Percentiles rank a stretch among this genome's conserved stretches.
phyloP scores from a whole-genome alignment of 1,284 basidiomycete genomes.

The Trametes polyzona region DNA sequence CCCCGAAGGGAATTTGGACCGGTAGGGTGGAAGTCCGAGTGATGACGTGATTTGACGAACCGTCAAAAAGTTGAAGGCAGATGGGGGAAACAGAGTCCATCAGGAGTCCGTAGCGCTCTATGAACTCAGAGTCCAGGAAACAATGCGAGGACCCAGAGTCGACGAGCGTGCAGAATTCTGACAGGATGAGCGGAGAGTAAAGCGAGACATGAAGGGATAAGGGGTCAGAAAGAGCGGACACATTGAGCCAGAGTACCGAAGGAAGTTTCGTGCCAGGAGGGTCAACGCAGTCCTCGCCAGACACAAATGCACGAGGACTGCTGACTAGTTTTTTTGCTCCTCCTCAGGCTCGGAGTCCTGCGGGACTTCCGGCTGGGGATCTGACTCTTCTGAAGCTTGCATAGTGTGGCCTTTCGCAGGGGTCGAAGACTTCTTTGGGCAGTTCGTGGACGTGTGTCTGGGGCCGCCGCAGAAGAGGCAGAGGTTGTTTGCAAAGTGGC shows the following conservation, averaged over 20 bases:
- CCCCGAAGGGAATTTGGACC: constrained; percentile 2
- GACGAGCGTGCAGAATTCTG: background rate
- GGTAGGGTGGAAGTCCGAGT: background rate
- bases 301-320: constrained; percentile 1
- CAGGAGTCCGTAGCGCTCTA: background rate
- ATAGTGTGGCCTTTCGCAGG: background rate
- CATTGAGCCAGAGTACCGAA: constrained; percentile 7
- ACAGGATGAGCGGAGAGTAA: background rate
- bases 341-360: constrained; percentile 9
- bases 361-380: background rate
- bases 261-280: background rate
- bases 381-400: background rate
- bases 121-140: constrained; percentile 10
- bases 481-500: constrained; percentile 8
- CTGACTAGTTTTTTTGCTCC: constrained; percentile 11
- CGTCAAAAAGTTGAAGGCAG: constrained; percentile 1
- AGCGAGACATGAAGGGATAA: background rate
- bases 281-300: constrained; percentile 7
- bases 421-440: constrained; percentile 7
- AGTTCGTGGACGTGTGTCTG: background rate
- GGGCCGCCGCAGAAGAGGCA: constrained; percentile 8
- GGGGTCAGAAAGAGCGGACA: constrained; percentile 10
- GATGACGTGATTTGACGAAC: constrained; percentile 6
- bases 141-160: constrained; percentile 12
- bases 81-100: background rate